phyloP scores from a whole-genome alignment of 1,284 basidiomycete genomes.

The Leccinum holopus region DNA sequence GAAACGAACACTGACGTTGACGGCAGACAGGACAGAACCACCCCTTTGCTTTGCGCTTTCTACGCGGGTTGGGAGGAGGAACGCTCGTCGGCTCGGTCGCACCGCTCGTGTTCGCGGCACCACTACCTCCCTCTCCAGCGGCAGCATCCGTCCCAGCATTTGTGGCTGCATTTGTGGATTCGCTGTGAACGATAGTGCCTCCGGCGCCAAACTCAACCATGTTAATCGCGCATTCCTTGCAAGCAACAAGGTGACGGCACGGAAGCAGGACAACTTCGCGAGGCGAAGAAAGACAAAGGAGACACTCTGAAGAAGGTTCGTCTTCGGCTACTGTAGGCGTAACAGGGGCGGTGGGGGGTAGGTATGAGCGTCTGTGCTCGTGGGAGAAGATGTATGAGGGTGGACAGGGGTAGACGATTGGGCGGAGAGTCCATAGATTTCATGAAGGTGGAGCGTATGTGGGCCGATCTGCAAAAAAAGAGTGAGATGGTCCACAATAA shows the following conservation, averaged over 20 bases:
- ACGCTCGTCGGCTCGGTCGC: constrained; percentile 26
- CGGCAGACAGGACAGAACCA: constrained; percentile 95
- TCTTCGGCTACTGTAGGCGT: constrained; percentile 48
- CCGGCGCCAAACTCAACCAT: constrained; percentile 96
- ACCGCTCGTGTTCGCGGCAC: constrained; percentile 21
- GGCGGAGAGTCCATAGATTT: constrained; percentile 84
- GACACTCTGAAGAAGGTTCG: constrained; percentile 81
- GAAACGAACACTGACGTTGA: constrained; percentile 61
- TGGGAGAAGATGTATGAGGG: constrained; percentile 41
- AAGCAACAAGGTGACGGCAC: constrained; percentile 88
- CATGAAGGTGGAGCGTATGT: constrained; percentile 89
- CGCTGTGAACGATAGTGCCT: constrained; percentile 68
- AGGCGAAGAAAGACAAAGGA: constrained; percentile 81
- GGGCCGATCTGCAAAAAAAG: constrained; percentile 63
- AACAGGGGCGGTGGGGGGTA: constrained; percentile 47
- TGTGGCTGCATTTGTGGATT: constrained; percentile 38
- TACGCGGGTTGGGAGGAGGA: constrained; percentile 44
- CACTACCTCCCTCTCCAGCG: constrained; percentile 19
- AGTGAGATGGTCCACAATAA: constrained; percentile 12
- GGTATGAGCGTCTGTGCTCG: constrained; percentile 41
- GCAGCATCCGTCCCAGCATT: constrained; percentile 8
- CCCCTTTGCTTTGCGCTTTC: constrained; percentile 89
- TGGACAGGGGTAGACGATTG: constrained; percentile 45
- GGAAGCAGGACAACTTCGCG: constrained; percentile 88
- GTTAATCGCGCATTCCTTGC: constrained; percentile 87